phyloP scores from a whole-genome alignment of 805 yeast genomes.

The Metschnikowia hibisci region DNA sequence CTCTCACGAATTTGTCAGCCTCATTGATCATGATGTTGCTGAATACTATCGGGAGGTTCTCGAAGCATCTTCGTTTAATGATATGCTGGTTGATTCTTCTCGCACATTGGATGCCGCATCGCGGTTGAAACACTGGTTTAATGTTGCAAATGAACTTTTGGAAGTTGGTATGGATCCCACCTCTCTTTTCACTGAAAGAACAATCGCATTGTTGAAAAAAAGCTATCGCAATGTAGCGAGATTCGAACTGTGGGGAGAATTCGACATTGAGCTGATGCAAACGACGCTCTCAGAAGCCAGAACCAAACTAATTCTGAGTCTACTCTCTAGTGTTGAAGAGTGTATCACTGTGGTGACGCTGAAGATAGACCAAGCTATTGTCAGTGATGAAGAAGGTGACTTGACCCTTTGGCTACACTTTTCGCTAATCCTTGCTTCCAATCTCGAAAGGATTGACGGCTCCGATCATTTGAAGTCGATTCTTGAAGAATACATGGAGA shows the following conservation, averaged over 20 bases:
- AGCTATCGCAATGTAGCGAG: not conserved
- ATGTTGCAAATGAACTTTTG: conserved; percentile 4
- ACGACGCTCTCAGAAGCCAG: not conserved
- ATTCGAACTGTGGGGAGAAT: conserved; percentile 14
- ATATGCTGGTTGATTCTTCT: not conserved
- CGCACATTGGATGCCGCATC: conserved; percentile 1
- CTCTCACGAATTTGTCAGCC: conserved; percentile 18
- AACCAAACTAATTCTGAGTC: not conserved
- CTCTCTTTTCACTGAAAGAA: not conserved
- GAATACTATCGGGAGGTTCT: conserved; percentile 23
- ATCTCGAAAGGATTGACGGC: not conserved
- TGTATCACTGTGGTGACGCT: not conserved
- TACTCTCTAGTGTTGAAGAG: not conserved
- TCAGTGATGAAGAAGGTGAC: not conserved
- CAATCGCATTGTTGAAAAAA: conserved; percentile 1
- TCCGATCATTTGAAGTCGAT: not conserved
- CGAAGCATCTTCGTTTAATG: conserved; percentile 6
- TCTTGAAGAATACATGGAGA: not conserved
- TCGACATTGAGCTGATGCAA: conserved; percentile 1
- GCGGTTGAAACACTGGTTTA: conserved; percentile 14
- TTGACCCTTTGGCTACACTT: not conserved
- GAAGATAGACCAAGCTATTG: not conserved
- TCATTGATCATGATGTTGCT: conserved; percentile 5
- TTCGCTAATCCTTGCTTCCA: not conserved
- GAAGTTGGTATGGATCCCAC: conserved; percentile 1